Base-by-base conservation (phyloP, 2,329 filamentous ascomycete species). In the Trichoderma sp. region DNA sequence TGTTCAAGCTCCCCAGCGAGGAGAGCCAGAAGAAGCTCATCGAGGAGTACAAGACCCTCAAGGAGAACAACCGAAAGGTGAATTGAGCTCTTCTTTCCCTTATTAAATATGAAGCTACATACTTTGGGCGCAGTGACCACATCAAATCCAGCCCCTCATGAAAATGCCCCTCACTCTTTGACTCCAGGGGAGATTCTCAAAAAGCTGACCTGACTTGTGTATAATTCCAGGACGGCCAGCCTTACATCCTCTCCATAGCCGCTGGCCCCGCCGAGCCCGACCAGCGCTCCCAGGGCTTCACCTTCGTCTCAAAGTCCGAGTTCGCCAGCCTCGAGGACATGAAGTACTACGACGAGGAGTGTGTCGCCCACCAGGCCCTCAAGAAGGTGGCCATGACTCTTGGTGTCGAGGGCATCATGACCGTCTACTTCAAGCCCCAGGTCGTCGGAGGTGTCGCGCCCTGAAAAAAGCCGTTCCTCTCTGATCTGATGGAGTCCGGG, bases 281-380 rank as follows among this genome's bases (percentile, higher is more conserved):
- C 76, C 82, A 86, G 21, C 88, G 90, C 34, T 86, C 84, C 75
- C 87, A 91, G 79, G 91, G 91, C 57, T 93, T 86, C 83, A 93
- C 89, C 8, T 77, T 93, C 68, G 85, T 88, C 18, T 87, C 87
- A 63, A 87, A 89, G 79, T 89, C 87, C 53, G 86, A 88, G 61
- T 93, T 93, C 77, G 85, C 86, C 60, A 90, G 82, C 72, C 76
- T 89, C 70, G 90, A 90, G 14, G 91, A 93, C 79, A 89, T 93
- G 87, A 84, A 88, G 75, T 93, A 87, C 82, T 93, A 92, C 79
- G 91, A 93, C 78, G 83, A 84, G 11, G 83, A 78, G 69, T 86
- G 84, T 75, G 72, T 76, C n/a, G 83, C 83, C 2, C 85, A 87
- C 74, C 75, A 77, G 71, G 78, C 74, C 28, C 80, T 86, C 72